Percentiles rank a stretch among this genome's conserved stretches.
Conservation (phyloP, 768 basidiomycete species). For the Leccinum arenicola region DNA sequence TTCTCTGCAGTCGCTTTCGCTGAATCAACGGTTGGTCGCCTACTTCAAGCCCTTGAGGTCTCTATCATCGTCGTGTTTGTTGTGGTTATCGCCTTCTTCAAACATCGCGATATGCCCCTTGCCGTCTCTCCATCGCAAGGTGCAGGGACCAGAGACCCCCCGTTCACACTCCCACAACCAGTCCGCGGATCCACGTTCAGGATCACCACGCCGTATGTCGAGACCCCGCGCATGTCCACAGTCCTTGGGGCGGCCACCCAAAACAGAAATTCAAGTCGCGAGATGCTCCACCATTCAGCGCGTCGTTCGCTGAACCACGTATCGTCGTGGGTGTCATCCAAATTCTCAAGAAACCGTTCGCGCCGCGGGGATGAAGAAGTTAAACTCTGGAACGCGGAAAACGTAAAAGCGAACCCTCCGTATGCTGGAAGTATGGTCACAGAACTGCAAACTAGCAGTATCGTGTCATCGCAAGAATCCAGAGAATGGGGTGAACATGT, state of each 20-base stretch:
- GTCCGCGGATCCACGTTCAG: constrained; percentile 26
- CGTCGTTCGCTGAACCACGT: constrained; percentile 27
- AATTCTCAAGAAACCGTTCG: constrained; percentile 25
- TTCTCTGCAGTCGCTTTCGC: constrained; percentile 56
- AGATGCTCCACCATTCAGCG: constrained; percentile 14
- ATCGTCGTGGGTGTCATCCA: constrained; percentile 40
- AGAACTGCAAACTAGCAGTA: not conserved
- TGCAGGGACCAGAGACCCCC: not conserved
- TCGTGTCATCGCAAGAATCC: constrained; percentile 4
- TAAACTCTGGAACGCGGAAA: constrained; percentile 35
- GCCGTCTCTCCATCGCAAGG: not conserved
- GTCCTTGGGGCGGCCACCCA: constrained; percentile 4
- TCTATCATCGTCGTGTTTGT: constrained; percentile 61
- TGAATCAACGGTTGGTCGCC: constrained; percentile 66
- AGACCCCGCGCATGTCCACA: constrained; percentile 28
- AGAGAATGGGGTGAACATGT: constrained; percentile 7
- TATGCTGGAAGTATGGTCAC: constrained; percentile 1
- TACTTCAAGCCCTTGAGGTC: constrained; percentile 59
- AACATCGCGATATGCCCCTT: constrained; percentile 11
- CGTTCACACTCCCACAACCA: constrained; percentile 24
- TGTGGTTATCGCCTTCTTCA: constrained; percentile 45
- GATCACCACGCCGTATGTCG: constrained; percentile 18
- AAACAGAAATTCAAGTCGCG: constrained; percentile 10
- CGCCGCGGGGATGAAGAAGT: constrained; percentile 26
- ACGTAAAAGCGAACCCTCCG: constrained; percentile 17